Percentiles rank a stretch among this genome's conserved stretches.
These are phyloP conservation scores for Tetrahymena borealis DNA, from an alignment of 73 alveolate species.

Conservation along the genomic window DNA sequence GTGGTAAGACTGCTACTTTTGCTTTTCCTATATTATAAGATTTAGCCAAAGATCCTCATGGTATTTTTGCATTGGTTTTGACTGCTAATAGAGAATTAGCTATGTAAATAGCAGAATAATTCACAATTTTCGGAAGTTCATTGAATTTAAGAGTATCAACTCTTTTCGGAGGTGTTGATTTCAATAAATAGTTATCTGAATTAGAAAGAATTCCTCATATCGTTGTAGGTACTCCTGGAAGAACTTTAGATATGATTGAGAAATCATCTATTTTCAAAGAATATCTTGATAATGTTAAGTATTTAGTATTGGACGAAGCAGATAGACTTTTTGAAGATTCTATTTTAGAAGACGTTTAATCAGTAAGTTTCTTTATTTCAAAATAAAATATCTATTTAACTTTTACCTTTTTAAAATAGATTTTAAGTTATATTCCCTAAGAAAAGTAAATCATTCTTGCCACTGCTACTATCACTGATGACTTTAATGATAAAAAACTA, in stretches of 20 bases:
- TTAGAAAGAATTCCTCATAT: constrained; percentile 84
- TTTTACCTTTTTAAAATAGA: neutral
- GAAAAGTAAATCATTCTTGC: neutral
- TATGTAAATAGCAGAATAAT: constrained; percentile 75
- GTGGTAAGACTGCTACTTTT: constrained; percentile 98
- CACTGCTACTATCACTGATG: constrained; percentile 7
- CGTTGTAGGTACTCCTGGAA: constrained; percentile 93
- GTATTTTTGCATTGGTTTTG: constrained; percentile 78
- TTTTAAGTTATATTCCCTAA: neutral
- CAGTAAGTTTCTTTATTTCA: neutral
- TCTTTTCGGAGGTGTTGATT: constrained; percentile 89
- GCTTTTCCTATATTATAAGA: constrained; percentile 86
- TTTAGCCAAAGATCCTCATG: constrained; percentile 86
- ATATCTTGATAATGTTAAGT: constrained; percentile 71
- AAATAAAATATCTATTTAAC: neutral
- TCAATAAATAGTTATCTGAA: constrained; percentile 63
- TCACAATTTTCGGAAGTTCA: constrained; percentile 75
- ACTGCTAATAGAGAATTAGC: constrained; percentile 96
- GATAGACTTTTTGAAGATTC: constrained; percentile 75
- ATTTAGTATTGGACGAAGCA: constrained; percentile 93
- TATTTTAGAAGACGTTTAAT: constrained; percentile 18
- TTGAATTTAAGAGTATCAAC: constrained; percentile 69
- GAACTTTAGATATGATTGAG: constrained; percentile 65
- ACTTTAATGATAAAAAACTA: constrained; percentile 25
- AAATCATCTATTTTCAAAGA: constrained; percentile 48